A percentile compares a stretch with the other conserved stretches of the same genome.
Conservation (phyloP, 2,329 filamentous ascomycete species). For the Tolypocladium sp. region DNA sequence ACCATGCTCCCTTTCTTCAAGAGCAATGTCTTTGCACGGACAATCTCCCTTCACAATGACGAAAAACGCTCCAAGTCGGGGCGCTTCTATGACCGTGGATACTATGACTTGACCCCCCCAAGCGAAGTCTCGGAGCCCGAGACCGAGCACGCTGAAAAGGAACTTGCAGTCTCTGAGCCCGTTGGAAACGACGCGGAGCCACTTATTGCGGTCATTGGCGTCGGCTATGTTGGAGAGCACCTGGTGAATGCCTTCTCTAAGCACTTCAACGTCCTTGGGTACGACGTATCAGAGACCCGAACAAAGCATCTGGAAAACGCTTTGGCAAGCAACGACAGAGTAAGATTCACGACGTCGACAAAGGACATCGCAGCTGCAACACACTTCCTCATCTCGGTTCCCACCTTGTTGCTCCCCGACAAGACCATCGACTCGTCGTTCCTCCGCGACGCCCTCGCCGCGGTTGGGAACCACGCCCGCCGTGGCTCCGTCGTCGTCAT, state of each 20-base stretch:
- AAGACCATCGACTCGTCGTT: constrained; percentile 38
- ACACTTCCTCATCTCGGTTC: constrained; percentile 45
- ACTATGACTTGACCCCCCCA: constrained; percentile 25
- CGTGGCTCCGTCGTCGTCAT: constrained; percentile 39
- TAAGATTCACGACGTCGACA: constrained; percentile 28
- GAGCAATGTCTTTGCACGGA: background rate
- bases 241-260: constrained; percentile 34
- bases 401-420: constrained; percentile 37
- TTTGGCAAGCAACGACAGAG: constrained; percentile 15
- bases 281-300: constrained; percentile 34
- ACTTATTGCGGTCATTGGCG: constrained; percentile 38
- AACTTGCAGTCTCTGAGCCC: background rate
- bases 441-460: constrained; percentile 31
- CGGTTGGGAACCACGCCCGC: constrained; percentile 29
- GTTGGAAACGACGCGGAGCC: constrained; percentile 12
- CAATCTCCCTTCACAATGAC: background rate
- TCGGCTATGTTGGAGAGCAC: constrained; percentile 43
- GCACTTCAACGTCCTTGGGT: constrained; percentile 34
- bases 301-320: constrained; percentile 21
- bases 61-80: background rate
- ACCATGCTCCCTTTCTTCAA: background rate
- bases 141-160: constrained; percentile 5
- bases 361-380: constrained; percentile 30
- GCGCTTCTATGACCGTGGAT: constrained; percentile 9
- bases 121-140: constrained; percentile 18